Conservation (phyloP, 257 asterid genomes). For the Nicotiana knightiana region DNA sequence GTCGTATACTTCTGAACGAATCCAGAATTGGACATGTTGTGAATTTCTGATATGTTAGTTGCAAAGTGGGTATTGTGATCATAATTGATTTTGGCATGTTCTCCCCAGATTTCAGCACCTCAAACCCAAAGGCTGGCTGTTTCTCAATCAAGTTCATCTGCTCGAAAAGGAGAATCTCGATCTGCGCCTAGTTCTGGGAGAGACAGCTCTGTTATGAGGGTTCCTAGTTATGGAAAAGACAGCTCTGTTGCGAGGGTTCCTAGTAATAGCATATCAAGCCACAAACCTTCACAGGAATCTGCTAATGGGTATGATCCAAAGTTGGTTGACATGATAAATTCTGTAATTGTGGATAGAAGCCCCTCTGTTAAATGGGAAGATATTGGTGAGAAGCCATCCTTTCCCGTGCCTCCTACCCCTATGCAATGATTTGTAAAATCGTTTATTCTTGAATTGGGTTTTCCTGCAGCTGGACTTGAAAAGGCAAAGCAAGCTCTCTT, state of each 20-base stretch:
- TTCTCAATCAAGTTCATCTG: slow-evolving; percentile 36
- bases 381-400: slow-evolving; percentile 58
- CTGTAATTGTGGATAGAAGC: slow-evolving; percentile 78
- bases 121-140: slow-evolving; percentile 32
- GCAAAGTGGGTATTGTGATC: neutral
- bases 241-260: slow-evolving; percentile 34
- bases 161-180: slow-evolving; percentile 47
- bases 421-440: slow-evolving; percentile 2
- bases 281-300: slow-evolving; percentile 44
- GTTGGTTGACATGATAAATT: slow-evolving; percentile 85
- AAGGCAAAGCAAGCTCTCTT: slow-evolving; percentile 88
- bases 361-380: slow-evolving; percentile 99
- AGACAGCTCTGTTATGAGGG: slow-evolving; percentile 31
- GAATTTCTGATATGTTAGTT: neutral
- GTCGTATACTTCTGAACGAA: neutral
- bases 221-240: slow-evolving; percentile 26
- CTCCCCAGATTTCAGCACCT: slow-evolving; percentile 46
- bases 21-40: neutral
- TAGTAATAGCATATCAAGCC: slow-evolving; percentile 24
- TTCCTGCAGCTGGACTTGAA: slow-evolving; percentile 92
- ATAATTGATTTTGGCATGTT: slow-evolving; percentile 10
- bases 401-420: slow-evolving; percentile 11
- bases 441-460: neutral
- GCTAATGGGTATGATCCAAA: slow-evolving; percentile 66
- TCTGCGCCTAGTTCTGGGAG: slow-evolving; percentile 30